Evolutionary conservation across 2,329 filamentous ascomycete species (phyloP).

Genomic region (Hirsutella minnesotensis): DNA sequence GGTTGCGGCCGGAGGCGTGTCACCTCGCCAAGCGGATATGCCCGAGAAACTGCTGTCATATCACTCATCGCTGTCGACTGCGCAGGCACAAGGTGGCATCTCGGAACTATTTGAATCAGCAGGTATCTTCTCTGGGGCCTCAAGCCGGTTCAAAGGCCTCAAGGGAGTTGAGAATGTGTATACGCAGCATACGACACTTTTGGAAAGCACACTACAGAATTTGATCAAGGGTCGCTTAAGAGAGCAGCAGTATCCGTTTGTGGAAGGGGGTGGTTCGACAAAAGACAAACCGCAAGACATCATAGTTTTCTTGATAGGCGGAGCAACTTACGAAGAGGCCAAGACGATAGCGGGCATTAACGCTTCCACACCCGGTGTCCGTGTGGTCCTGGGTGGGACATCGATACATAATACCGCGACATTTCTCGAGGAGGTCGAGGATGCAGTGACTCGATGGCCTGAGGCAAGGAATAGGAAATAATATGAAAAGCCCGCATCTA

Average conservation of each 20-base stretch:
- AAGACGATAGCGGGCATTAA: conserved; percentile 95
- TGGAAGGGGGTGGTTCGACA: conserved; percentile 77
- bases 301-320: conserved; percentile 87
- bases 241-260: conserved; percentile 83
- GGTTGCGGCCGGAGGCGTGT: conserved; percentile 69
- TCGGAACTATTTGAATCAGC: conserved; percentile 85
- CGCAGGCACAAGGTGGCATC: conserved; percentile 64
- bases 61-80: conserved; percentile 73
- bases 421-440: conserved; percentile 86
- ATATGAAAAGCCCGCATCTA: too few relatives aligned
- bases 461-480: conserved; percentile 33
- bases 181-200: conserved; percentile 83
- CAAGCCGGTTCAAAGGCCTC: conserved; percentile 81
- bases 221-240: conserved; percentile 83
- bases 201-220: conserved; percentile 82
- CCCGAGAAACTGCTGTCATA: conserved; percentile 77
- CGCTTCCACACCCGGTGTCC: conserved; percentile 74
- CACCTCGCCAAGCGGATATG: conserved; percentile 62
- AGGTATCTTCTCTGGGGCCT: conserved; percentile 81
- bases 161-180: conserved; percentile 99
- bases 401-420: conserved; percentile 76
- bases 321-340: conserved; percentile 91
- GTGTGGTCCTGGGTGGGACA: conserved; percentile 83
- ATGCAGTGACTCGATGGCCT: conserved; percentile 79
- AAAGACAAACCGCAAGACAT: conserved; percentile 95